These are phyloP conservation scores for Mesotaenium endlicherianum DNA, from an alignment of 139 green algal genomes.

Conservation along the genomic window DNA sequence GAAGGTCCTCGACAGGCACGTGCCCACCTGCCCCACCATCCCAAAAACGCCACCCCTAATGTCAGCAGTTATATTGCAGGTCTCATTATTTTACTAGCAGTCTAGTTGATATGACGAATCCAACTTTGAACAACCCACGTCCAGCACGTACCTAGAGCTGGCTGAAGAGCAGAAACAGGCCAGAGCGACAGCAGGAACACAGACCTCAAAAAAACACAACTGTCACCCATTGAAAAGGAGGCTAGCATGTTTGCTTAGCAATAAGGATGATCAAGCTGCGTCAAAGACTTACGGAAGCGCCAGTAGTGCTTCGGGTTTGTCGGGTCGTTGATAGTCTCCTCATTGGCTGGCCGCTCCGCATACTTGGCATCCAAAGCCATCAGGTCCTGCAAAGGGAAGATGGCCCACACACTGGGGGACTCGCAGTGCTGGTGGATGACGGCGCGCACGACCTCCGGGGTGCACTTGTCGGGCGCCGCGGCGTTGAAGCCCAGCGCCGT, in stretches of 20 bases:
- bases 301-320: constrained; percentile 93
- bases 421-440: constrained; percentile 86
- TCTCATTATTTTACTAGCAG: too few relatives aligned
- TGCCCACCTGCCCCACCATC: constrained; percentile 14
- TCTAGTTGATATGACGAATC: not conserved
- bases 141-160: not conserved
- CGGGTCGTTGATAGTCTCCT: constrained; percentile 96
- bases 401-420: constrained; percentile 70
- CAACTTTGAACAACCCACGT: not conserved
- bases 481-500: constrained; percentile 23
- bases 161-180: not conserved
- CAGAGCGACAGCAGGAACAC: not conserved
- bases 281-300: constrained; percentile 62
- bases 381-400: constrained; percentile 72
- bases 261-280: not conserved
- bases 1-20: constrained; percentile 42
- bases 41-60: not conserved
- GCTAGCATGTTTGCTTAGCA: not conserved
- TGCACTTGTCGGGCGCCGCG: constrained; percentile 60
- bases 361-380: constrained; percentile 51
- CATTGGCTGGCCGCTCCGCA: constrained; percentile 57
- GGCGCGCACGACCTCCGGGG: constrained; percentile 70
- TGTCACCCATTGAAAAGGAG: not conserved
- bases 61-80: too few relatives aligned
- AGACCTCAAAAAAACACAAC: not conserved